phyloP scores from a whole-genome alignment of 306 rosid species.

The Prunus mume region DNA sequence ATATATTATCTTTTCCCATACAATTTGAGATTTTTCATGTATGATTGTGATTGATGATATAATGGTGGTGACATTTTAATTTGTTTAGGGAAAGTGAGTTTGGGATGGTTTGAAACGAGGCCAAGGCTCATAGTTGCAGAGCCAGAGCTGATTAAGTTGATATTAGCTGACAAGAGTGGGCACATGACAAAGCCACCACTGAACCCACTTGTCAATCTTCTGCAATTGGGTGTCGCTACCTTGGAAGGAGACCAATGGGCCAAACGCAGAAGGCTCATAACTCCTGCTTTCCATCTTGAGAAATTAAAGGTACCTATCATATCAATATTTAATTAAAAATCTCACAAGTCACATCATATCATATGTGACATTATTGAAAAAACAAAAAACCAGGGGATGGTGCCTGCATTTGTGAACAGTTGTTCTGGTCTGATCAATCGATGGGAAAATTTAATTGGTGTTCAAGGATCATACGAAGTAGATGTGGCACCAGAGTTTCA shows the following conservation, averaged over 20 bases:
- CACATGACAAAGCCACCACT: conserved; percentile 30
- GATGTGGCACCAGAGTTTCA: conserved; percentile 37
- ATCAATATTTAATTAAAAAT: too few relatives aligned
- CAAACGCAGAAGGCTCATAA: conserved; percentile 37
- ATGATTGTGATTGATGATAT: not conserved
- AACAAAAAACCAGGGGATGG: conserved; percentile 29
- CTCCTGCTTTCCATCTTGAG: conserved; percentile 46
- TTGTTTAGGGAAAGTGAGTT: conserved; percentile 31
- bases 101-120: conserved; percentile 35
- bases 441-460: conserved; percentile 26
- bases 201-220: conserved; percentile 36
- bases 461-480: conserved; percentile 33
- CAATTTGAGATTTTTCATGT: not conserved
- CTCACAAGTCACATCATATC: too few relatives aligned
- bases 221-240: conserved; percentile 34
- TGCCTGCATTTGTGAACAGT: conserved; percentile 40
- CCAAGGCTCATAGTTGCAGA: conserved; percentile 42
- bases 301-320: conserved; percentile 34
- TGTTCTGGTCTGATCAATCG: conserved; percentile 31
- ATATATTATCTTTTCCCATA: not conserved
- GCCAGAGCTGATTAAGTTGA: conserved; percentile 28
- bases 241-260: conserved; percentile 45
- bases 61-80: not conserved
- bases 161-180: conserved; percentile 32
- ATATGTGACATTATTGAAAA: not conserved